Conservation (phyloP, 208 protist genomes). For the Lotmaria passim region DNA sequence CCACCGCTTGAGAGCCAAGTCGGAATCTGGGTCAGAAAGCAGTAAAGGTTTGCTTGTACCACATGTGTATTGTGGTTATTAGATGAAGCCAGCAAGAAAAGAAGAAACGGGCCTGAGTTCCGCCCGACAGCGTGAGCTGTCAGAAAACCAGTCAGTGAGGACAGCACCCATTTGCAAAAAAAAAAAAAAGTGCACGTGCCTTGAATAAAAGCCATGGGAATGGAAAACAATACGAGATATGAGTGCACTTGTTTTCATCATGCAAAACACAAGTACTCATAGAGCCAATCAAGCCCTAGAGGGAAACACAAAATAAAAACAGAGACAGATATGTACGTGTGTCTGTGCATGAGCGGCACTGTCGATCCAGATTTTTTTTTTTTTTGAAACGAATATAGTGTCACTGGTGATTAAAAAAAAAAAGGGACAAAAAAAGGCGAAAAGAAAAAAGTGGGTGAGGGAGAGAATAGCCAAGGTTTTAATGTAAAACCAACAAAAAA, state of each 20-base stretch:
- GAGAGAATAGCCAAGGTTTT: background rate
- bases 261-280: background rate
- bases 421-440: conserved; percentile 5
- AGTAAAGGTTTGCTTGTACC: conserved; percentile 1
- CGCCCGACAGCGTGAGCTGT: background rate
- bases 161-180: background rate
- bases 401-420: conserved; percentile 14
- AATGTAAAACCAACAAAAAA: conserved; percentile 1
- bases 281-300: background rate
- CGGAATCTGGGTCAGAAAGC: conserved; percentile 1
- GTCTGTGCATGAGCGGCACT: too few relatives aligned
- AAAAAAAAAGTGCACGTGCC: background rate
- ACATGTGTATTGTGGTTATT: conserved; percentile 15
- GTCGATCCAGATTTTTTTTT: conserved; percentile 14
- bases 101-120: background rate
- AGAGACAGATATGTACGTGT: background rate
- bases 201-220: too few relatives aligned
- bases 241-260: background rate
- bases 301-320: background rate
- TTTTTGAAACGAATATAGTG: conserved; percentile 26
- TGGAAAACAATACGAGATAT: background rate
- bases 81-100: conserved; percentile 3
- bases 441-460: conserved; percentile 9
- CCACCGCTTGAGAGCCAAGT: conserved; percentile 1
- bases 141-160: background rate